phyloP scores from a whole-genome alignment of 345 rosid species.

The Gossypium mustelinum region DNA sequence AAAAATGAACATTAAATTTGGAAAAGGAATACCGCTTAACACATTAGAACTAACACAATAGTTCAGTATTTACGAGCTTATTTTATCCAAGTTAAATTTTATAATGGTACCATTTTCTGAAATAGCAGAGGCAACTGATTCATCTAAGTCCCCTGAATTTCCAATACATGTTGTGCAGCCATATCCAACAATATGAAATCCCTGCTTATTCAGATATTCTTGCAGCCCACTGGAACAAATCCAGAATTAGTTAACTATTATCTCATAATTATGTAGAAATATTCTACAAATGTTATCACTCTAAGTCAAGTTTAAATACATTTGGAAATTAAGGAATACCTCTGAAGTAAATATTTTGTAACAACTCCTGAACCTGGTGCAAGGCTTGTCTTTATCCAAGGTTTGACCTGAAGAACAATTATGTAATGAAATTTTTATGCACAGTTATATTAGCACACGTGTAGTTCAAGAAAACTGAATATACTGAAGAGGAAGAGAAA shows the following conservation, averaged over 20 bases:
- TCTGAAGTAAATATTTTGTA: conserved; percentile 75
- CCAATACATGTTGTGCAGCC: conserved; percentile 99
- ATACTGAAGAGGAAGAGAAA: background rate
- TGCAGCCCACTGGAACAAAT: conserved; percentile 76
- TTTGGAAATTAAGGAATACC: conserved; percentile 36
- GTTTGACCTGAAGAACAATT: conserved; percentile 64
- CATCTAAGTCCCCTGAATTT: conserved; percentile 93
- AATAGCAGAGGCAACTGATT: conserved; percentile 89
- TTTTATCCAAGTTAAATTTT: background rate
- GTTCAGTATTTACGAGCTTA: background rate
- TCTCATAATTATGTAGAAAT: background rate
- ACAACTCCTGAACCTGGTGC: conserved; percentile 99
- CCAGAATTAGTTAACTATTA: background rate
- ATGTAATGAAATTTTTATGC: conserved; percentile 6
- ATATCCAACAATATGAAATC: conserved; percentile 91
- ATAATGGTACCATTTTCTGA: conserved; percentile 72
- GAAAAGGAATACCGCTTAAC: background rate
- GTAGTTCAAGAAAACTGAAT: background rate
- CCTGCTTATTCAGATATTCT: conserved; percentile 78
- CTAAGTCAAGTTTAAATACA: background rate
- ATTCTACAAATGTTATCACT: background rate
- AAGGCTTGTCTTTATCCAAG: conserved; percentile 98
- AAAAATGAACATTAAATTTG: conserved; percentile 3
- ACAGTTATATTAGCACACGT: background rate
- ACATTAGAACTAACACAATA: background rate